Evolutionary conservation across 441 rosid species (phyloP), one percentile per base, ranked within the genome.

Genomic region (Eutrema salsugineum): DNA sequence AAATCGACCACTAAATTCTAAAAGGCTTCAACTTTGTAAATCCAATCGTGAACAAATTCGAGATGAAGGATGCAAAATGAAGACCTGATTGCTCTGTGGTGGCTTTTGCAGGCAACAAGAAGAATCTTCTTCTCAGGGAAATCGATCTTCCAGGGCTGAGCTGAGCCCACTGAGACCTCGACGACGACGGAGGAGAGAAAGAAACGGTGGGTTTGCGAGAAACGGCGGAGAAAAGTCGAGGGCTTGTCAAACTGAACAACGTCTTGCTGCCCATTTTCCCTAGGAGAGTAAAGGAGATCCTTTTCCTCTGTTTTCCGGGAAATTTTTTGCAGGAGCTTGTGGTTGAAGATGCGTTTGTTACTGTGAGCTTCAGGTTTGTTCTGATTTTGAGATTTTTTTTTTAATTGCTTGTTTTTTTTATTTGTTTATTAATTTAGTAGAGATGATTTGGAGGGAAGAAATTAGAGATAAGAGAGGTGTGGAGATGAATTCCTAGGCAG

Each of bases 1-100:
- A 20, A 49, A 58, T 27, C 22, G 24, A 42, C 36, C n/a, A 0
- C 5, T 8, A 12, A n/a, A 42, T 20, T 43, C 28, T 11, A 8
- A 42, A 74, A 66, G 68, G 55, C 28, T 39, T 1, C 19, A 33
- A 43, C 64, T 67, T 59, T 46, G 3, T 0, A 8, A 9, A 8
- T 9, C 6, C 39, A 15, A 14, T 7, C 7, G 40, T 40, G 20
- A 47, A 27, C 1, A 4, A 43, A 11, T 27, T 9, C 11, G 5
- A 51, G 60, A 44, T 11, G 9, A 10, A 8, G 6, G 46, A 9
- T 11, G 22, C 24, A 6, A 49, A 8, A n/a, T 50, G 1, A 50
- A 42, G 72, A 92, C 94, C 95, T 84, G 80, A 87, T 71, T 88
- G 91, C 36, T 93, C 96, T 42, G 98, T 81, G 64, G 91, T 78